Evolutionary conservation across 2,329 filamentous ascomycete species (phyloP).

Genomic region (Phaeoacremonium minimum): DNA sequence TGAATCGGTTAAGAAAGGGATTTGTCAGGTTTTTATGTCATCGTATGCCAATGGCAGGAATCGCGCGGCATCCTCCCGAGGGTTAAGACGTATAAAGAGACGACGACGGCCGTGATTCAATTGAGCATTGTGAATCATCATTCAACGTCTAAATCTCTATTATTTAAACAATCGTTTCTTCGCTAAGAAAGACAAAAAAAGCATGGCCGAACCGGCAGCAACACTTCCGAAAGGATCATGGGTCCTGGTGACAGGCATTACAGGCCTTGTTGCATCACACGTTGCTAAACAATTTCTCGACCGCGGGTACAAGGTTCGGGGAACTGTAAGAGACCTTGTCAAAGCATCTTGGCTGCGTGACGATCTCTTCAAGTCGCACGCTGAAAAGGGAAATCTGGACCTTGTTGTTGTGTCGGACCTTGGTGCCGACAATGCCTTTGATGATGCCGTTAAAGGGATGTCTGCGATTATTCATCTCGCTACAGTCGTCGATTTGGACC

Average conservation of each 20-base stretch:
- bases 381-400: background rate
- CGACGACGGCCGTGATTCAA: no score
- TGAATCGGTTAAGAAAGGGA: no score
- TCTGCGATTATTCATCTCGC: conserved; percentile 32
- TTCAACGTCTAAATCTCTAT: no score
- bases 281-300: conserved; percentile 28
- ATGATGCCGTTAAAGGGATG: conserved; percentile 12
- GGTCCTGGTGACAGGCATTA: conserved; percentile 34
- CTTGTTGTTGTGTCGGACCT: background rate
- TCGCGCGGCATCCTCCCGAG: no score
- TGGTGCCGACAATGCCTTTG: background rate
- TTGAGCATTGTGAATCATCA: no score
- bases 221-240: conserved; percentile 10
- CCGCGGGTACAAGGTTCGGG: conserved; percentile 30
- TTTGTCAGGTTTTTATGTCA: no score
- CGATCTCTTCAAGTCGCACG: background rate
- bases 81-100: no score
- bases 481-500: conserved; percentile 22
- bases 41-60: no score
- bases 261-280: conserved; percentile 36
- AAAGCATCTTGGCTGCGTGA: conserved; percentile 21
- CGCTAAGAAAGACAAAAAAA: no score
- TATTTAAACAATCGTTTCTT: no score
- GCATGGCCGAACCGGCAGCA: background rate
- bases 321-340: conserved; percentile 26